Base-by-base conservation (phyloP, 345 rosid species). In the Ricinus communis region DNA sequence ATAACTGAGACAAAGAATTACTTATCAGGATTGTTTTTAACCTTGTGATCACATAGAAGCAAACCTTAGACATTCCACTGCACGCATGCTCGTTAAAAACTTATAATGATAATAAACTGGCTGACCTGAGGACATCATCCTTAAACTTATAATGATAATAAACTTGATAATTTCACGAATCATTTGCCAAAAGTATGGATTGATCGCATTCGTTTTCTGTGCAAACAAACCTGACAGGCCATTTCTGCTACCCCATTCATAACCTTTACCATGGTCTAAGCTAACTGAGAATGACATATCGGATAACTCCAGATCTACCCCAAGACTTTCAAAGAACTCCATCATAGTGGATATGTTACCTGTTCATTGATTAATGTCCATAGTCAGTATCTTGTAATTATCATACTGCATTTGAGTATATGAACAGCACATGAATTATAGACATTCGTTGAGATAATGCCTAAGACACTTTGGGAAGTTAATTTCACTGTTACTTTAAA, bases 291-390 rank as follows among this genome's bases (percentile, higher is more conserved):
- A 88, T 28, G 98, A 89, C 98, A 90, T 87, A 70, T 89, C 97
- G 2, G 93, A 89, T 22, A 77, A 28, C 79, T 89, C 96, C 97
- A 91, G 88, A 2, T 89, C 96, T 46, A 91, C 85, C 57, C 94
- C 94, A 21, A 89, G 92, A 30, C 49, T 83, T 85, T 93, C 97
- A 38, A 91, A 93, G 68, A 91, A 85, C 38, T 91, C 93, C 93
- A 89, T 84, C 98, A 88, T 91, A 72, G 91, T 66, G 98, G 98
- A 81, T 89, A 91, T 2, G 93, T 91, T 28, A 93, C 97, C 98
- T 93, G 81, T 79, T 28, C 5, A 50, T 38, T 38, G 9, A 4
- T 38, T n/a, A n/a, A n/a, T n/a, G n/a, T n/a, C n/a, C n/a, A n/a
- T n/a, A n/a, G n/a, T n/a, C n/a, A n/a, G n/a, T n/a, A n/a, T n/a